Conservation (phyloP, 306 rosid genomes). For the Malus domestica region ASM211411v1 NC_041803.1:23386001-23386500, state of each 20-base stretch:
- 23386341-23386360: not conserved
- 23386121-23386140: not conserved
- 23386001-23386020: not conserved
- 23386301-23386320: not conserved
- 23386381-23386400: constrained; percentile 13
- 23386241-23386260: constrained; percentile 72
- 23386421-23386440: not conserved
- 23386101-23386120: not conserved
- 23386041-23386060: not conserved
- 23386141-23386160: not conserved
- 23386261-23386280: not conserved
- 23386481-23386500: constrained; percentile 92
- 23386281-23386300: not conserved
- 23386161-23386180: not conserved
- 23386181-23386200: not conserved
- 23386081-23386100: not conserved
- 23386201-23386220: constrained; percentile 4
- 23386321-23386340: not conserved
- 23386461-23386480: constrained; percentile 6
- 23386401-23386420: constrained; percentile 27
- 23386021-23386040: not conserved
- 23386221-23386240: constrained; percentile 96
- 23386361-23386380: not conserved
- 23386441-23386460: not conserved
- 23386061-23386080: not conserved